Evolutionary conservation across 148 eudicot genomes (phyloP), one percentile per base, ranked within the genome.

Genomic region (Fagopyrum homotropicum): DNA sequence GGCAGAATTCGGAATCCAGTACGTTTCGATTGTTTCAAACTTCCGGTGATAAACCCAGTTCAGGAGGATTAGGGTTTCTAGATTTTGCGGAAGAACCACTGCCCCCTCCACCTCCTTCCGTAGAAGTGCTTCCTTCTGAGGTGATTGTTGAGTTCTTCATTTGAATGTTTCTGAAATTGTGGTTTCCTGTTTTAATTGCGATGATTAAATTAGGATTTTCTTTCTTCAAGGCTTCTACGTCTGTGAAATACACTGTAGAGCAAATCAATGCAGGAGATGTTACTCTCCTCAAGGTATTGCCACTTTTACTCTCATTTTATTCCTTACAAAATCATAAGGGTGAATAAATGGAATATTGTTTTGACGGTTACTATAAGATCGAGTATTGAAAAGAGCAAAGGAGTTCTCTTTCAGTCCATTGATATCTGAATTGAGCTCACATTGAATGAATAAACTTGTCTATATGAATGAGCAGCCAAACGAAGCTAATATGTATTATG

Each of bases 111-210:
- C 98, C 98, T 45, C 93, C 98, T 79, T 87, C 82, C 59, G 57
- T 89, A 15, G 97, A 95, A 88, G 90, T 95, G 45, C 81, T 86
- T 69, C 87, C 89, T 46, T 95, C 96, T 3, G 83, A 92, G 93
- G 97, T 92, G 82, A 22, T 55, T 4, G 48, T 74, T 10, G 11
- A 40, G 26, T 45, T 70, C 73, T 45, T 16, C 6, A 30, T n/a
- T 15, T n/a, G 51, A 6, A 45, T 70, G 73, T n/a, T 63, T 16
- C 35, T 60, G 66, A 60, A 22, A 22, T 9, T 66, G 47, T 12
- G 11, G 45, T 35, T 43, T 14, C 10, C 4, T 6, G 35, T 8
- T 40, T 35, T 66, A 15, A 1, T 66, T 66, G 17, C 15, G 19
- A 17, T 63, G 73, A 35, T 70, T 52, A 68, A 44, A 60, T 68